Conservation (phyloP, 2,329 filamentous ascomycete species). For the Aspergillus fischeri region DNA sequence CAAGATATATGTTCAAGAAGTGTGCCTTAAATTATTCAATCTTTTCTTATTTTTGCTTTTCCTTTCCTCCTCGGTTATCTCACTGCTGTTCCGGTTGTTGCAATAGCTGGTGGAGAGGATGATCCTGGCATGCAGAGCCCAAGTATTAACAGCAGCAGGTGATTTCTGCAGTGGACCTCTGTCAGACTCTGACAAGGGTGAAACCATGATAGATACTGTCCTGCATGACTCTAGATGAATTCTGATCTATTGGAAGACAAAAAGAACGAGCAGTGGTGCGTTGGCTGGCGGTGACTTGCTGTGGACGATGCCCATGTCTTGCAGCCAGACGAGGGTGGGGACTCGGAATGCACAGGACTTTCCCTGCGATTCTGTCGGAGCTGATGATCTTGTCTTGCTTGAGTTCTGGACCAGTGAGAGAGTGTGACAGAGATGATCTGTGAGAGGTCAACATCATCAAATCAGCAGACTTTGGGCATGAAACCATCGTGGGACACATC, state of each 20-base stretch:
- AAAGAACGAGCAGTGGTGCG: slow-evolving; percentile 12
- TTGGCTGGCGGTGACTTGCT: slow-evolving; percentile 24
- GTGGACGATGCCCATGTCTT: slow-evolving; percentile 8
- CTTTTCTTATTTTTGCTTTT: slow-evolving; percentile 3
- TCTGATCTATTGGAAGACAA: neutral
- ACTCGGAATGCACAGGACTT: neutral
- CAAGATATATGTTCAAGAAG: neutral
- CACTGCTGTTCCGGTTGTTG: neutral
- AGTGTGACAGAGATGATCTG: neutral
- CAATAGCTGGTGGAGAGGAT: neutral
- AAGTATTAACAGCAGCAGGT: neutral
- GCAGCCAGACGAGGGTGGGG: slow-evolving; percentile 5
- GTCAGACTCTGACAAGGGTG: neutral
- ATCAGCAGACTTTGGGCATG: neutral
- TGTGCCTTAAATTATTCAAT: neutral
- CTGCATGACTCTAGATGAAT: neutral
- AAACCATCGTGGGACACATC: neutral
- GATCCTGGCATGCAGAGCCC: neutral
- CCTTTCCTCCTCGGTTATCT: neutral
- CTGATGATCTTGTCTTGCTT: neutral
- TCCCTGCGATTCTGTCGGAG: neutral
- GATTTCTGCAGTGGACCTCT: neutral
- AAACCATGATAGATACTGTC: neutral
- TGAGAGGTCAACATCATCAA: neutral
- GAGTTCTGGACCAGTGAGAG: neutral